These are phyloP conservation scores for Citrus sp. DNA, from an alignment of 345 rosid species.

Conservation along the genomic window DNA sequence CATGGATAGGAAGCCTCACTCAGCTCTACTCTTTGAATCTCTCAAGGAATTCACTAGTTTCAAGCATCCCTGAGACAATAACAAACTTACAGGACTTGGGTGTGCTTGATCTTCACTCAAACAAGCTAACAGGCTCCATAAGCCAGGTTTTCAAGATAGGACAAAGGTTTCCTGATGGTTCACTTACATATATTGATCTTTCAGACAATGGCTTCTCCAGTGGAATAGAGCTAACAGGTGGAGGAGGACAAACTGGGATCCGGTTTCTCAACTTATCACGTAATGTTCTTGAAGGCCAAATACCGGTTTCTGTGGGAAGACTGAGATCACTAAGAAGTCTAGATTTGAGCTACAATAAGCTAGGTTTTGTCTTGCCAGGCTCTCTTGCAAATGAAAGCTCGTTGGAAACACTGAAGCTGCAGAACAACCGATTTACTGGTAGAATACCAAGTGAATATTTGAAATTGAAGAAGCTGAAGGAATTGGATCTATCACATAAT, in stretches of 20 bases:
- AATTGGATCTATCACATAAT: constrained; percentile 48
- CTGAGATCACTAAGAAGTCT: constrained; percentile 24
- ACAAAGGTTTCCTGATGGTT: constrained; percentile 36
- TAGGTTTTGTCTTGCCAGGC: constrained; percentile 34
- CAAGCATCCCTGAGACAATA: constrained; percentile 32
- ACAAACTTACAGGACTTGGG: constrained; percentile 28
- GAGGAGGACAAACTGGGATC: constrained; percentile 24
- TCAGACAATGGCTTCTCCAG: constrained; percentile 42
- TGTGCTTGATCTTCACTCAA: constrained; percentile 48
- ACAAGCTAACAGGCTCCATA: constrained; percentile 41
- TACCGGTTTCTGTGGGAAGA: constrained; percentile 29
- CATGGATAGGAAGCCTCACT: constrained; percentile 50
- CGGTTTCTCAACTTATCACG: constrained; percentile 43
- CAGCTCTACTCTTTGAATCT: constrained; percentile 45
- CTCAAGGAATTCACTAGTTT: constrained; percentile 41
- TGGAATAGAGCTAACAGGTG: constrained; percentile 30
- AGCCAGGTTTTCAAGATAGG: constrained; percentile 35
- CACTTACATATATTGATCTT: constrained; percentile 42
- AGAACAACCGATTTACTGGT: constrained; percentile 46
- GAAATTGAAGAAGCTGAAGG: constrained; percentile 42
- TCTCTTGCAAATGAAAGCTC: constrained; percentile 33
- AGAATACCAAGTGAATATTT: constrained; percentile 37
- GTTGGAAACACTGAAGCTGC: constrained; percentile 45
- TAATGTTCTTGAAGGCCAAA: constrained; percentile 22
- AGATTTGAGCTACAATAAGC: constrained; percentile 43